Percentiles rank a stretch among this genome's conserved stretches.
These are phyloP conservation scores for Pyrenochaeta sp. DNA, from an alignment of 2,329 filamentous ascomycete genomes.

Conservation along the genomic window DNA sequence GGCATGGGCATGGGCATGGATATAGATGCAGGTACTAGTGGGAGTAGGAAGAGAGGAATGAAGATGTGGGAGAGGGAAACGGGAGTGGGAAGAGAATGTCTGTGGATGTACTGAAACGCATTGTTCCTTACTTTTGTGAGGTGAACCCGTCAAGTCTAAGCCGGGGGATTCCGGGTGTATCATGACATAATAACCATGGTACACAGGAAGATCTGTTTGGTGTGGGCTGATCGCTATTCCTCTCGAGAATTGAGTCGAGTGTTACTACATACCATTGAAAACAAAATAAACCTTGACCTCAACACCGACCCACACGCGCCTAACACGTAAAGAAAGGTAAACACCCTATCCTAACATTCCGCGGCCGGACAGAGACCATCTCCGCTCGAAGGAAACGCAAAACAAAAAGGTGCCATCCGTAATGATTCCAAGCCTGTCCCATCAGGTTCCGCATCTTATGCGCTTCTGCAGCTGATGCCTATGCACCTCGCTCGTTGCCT, in stretches of 20 bases:
- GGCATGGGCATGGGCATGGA: not conserved
- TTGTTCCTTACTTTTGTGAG: too few relatives aligned
- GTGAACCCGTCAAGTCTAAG: not conserved
- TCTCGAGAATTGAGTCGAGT: conserved; percentile 10
- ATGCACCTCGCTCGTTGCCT: conserved; percentile 2
- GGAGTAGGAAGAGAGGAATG: not conserved
- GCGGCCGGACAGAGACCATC: conserved; percentile 12
- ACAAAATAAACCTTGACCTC: conserved; percentile 26
- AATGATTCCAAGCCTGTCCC: conserved; percentile 2
- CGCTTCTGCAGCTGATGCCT: not conserved
- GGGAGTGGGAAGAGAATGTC: not conserved
- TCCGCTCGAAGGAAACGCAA: conserved; percentile 21
- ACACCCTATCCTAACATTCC: conserved; percentile 28
- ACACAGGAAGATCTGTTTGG: not conserved
- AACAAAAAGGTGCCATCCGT: conserved; percentile 27
- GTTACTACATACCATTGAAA: conserved; percentile 38
- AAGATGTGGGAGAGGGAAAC: conserved; percentile 16
- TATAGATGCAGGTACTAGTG: too few relatives aligned
- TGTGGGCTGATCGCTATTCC: not conserved
- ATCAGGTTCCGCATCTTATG: conserved; percentile 3
- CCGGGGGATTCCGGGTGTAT: not conserved
- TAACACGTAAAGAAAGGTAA: conserved; percentile 29
- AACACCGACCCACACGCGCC: conserved; percentile 38
- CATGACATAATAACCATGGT: not conserved
- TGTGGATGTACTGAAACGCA: not conserved